Conservation (phyloP, 208 protist genomes). For the Leishmania major region DNA sequence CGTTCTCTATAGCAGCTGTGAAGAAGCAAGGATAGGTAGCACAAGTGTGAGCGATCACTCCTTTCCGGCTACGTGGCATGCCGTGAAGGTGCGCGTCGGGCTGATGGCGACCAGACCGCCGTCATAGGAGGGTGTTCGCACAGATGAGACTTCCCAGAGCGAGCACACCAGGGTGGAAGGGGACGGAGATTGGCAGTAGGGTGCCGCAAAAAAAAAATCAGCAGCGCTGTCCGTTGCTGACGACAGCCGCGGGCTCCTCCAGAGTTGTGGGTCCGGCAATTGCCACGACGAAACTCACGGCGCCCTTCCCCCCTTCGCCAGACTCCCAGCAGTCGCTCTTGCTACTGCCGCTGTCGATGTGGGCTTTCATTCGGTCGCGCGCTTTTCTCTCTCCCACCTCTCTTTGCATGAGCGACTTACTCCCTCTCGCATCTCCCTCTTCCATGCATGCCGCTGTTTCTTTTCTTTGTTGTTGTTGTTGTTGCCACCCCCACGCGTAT, state of each 20-base stretch:
- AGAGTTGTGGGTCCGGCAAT: neutral
- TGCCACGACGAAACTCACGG: neutral
- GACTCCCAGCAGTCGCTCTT: neutral
- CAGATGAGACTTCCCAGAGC: neutral
- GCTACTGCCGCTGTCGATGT: neutral
- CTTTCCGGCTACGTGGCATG: neutral
- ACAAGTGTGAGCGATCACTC: neutral
- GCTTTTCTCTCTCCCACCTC: neutral
- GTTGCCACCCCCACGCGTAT: too few relatives aligned
- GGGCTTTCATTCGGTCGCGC: neutral
- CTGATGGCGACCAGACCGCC: neutral
- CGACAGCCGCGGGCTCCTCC: neutral
- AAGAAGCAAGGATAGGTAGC: neutral
- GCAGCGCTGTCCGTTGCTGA: neutral
- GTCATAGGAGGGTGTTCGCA: neutral
- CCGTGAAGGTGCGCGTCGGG: neutral
- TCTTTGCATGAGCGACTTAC: neutral
- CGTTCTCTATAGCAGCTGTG: neutral
- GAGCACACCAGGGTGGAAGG: neutral
- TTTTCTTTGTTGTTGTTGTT: neutral
- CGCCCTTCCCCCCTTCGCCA: too few relatives aligned
- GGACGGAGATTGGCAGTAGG: too few relatives aligned
- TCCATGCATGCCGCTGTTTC: neutral
- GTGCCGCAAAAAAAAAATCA: neutral
- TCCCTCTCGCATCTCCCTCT: neutral